Conservation (phyloP, 345 rosid species). For the Barbarea vulgaris region DNA sequence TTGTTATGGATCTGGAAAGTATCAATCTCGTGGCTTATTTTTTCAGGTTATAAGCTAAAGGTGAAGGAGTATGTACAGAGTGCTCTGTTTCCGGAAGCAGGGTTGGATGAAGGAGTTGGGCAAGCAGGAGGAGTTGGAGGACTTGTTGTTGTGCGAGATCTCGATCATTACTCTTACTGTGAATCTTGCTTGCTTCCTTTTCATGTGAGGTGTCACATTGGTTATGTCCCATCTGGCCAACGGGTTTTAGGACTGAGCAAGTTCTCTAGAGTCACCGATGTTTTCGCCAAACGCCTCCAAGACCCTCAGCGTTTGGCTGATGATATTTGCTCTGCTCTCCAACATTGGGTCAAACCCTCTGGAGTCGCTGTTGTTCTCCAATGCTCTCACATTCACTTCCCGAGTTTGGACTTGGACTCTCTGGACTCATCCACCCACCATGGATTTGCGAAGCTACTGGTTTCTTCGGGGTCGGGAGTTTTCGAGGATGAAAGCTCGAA, state of each 20-base stretch:
- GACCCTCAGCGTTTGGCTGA: conserved; percentile 79
- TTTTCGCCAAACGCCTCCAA: conserved; percentile 86
- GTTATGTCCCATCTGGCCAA: conserved; percentile 83
- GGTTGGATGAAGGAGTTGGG: conserved; percentile 66
- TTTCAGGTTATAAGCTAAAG: conserved; percentile 70
- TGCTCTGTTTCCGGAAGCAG: conserved; percentile 94
- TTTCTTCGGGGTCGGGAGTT: conserved; percentile 75
- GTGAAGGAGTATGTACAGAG: conserved; percentile 77
- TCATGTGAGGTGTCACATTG: conserved; percentile 82
- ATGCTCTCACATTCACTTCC: conserved; percentile 80
- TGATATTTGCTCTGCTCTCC: conserved; percentile 78
- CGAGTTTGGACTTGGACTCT: conserved; percentile 52
- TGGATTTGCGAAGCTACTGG: conserved; percentile 57
- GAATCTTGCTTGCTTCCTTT: conserved; percentile 94
- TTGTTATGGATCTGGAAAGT: not conserved
- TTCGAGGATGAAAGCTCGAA: conserved; percentile 62
- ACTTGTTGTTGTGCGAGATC: conserved; percentile 84
- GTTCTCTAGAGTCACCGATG: conserved; percentile 84
- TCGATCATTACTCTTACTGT: conserved; percentile 85
- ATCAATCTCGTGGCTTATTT: conserved; percentile 14
- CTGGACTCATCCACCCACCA: conserved; percentile 45
- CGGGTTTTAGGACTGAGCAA: conserved; percentile 91
- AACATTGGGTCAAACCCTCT: conserved; percentile 72
- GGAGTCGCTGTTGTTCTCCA: conserved; percentile 91
- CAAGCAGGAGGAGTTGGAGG: conserved; percentile 93